These are phyloP conservation scores for Penicillium riverlandense DNA, from an alignment of 495 filamentous ascomycete species.

Conservation along the genomic window DNA sequence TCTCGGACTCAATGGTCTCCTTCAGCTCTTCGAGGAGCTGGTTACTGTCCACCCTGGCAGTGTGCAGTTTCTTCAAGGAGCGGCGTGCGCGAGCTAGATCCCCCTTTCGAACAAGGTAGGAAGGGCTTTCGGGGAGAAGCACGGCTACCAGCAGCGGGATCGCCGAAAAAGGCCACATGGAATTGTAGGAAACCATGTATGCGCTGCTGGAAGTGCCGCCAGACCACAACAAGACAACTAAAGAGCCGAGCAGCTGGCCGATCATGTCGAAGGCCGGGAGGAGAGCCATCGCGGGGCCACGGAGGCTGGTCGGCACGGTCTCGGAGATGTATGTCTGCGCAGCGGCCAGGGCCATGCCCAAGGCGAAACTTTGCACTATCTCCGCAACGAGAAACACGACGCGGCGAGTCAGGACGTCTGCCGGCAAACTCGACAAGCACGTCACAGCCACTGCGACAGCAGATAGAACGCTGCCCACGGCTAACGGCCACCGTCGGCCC, in stretches of 20 bases:
- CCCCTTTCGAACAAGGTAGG: background rate
- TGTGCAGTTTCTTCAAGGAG: conserved; percentile 5
- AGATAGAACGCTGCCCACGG: conserved; percentile 24
- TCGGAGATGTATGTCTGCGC: conserved; percentile 42
- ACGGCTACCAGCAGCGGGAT: background rate
- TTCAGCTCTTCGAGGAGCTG: conserved; percentile 4
- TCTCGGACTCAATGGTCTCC: conserved; percentile 14
- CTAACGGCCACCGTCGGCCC: conserved; percentile 30
- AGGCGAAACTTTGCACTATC: conserved; percentile 28
- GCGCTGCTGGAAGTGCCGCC: conserved; percentile 2
- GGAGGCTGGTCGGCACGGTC: conserved; percentile 28
- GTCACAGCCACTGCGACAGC: conserved; percentile 29
- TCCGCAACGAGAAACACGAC: conserved; percentile 21
- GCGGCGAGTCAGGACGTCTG: conserved; percentile 15
- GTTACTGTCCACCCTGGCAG: background rate
- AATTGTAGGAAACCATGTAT: conserved; percentile 17
- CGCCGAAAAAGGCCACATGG: conserved; percentile 16
- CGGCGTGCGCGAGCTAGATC: background rate
- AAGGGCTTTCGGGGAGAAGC: background rate
- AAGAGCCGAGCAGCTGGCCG: conserved; percentile 34
- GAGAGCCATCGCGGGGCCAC: conserved; percentile 33
- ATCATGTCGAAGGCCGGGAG: conserved; percentile 36
- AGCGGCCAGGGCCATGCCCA: conserved; percentile 32
- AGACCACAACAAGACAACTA: conserved; percentile 25
- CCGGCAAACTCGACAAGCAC: conserved; percentile 20